Percentiles rank a stretch among this genome's conserved stretches.
These are phyloP conservation scores for Aureobasidium sp. DNA, from an alignment of 2,329 filamentous ascomycete species.

Conservation along the genomic window DNA sequence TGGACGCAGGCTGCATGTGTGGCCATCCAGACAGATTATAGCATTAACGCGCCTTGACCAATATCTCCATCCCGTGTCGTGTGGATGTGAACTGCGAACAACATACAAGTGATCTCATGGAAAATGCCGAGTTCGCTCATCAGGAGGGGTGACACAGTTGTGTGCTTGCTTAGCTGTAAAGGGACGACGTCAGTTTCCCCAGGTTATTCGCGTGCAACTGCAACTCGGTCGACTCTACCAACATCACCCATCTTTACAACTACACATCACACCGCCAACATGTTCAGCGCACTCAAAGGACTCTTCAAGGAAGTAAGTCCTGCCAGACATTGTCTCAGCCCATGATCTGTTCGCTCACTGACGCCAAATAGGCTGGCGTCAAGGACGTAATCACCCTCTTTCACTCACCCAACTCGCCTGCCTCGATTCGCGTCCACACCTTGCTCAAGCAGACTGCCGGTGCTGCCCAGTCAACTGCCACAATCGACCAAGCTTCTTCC, in stretches of 20 bases:
- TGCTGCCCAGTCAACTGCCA: conserved; percentile 56
- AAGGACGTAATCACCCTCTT: conserved; percentile 91
- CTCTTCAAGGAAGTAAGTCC: conserved; percentile 38
- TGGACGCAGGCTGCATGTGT: too few species aligned
- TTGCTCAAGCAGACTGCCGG: conserved; percentile 74
- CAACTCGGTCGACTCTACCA: not conserved
- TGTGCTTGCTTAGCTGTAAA: too few species aligned
- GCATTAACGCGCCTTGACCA: not conserved
- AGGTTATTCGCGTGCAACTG: not conserved
- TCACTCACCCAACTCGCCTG: conserved; percentile 67
- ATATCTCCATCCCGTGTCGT: not conserved
- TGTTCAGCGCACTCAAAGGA: conserved; percentile 30
- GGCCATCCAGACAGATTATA: not conserved
- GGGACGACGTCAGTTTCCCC: conserved; percentile 3
- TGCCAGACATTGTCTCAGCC: too few species aligned
- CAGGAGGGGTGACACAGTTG: not conserved
- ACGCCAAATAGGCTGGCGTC: conserved; percentile 32
- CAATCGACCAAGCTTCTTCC: conserved; percentile 64
- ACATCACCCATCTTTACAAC: not conserved
- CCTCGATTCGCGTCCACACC: conserved; percentile 63
- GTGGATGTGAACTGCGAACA: not conserved
- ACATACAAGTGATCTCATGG: not conserved
- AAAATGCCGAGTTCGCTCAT: not conserved
- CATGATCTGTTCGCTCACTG: not conserved
- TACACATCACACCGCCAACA: not conserved